A percentile compares a stretch with the other conserved stretches of the same genome.
These are phyloP conservation scores for Blechomonas ayalai DNA, from an alignment of 208 protist genomes.

Conservation along the genomic window DNA sequence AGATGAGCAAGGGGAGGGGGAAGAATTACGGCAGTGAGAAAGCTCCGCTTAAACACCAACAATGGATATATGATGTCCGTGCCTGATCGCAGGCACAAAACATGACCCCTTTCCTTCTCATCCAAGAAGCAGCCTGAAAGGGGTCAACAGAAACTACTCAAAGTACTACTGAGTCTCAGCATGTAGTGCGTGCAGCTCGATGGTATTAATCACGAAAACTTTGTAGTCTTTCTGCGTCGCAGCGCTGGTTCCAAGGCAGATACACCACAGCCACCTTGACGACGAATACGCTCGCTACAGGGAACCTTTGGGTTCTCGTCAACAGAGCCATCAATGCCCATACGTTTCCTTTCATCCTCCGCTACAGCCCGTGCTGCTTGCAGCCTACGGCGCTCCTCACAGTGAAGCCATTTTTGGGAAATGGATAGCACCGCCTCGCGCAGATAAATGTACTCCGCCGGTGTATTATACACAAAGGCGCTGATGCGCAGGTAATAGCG, in stretches of 20 bases:
- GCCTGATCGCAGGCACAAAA: no score
- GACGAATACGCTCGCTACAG: slow-evolving; percentile 49
- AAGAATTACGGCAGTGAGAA: no score
- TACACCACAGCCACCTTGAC: slow-evolving; percentile 46
- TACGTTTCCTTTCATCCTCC: not conserved
- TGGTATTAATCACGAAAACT: no score
- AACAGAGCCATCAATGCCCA: not conserved
- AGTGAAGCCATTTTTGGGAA: slow-evolving; percentile 35
- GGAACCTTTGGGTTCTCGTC: slow-evolving; percentile 10
- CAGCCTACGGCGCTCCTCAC: slow-evolving; percentile 10
- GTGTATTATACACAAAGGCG: slow-evolving; percentile 86
- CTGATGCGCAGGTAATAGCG: slow-evolving; percentile 81
- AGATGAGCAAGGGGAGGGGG: no score
- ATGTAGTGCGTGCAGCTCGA: no score
- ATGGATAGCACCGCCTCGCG: slow-evolving; percentile 63
- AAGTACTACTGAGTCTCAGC: no score
- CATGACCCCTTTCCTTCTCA: no score
- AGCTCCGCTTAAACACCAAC: no score
- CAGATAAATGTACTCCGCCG: slow-evolving; percentile 76
- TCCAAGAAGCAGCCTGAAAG: no score
- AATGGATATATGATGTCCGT: no score
- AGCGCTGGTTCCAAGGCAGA: slow-evolving; percentile 34
- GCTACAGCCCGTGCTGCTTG: not conserved
- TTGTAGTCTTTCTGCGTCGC: slow-evolving; percentile 29
- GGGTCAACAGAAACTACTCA: no score